A percentile compares a stretch with the other conserved stretches of the same genome.
Evolutionary conservation across 306 rosid genomes (phyloP).

Genomic region (Parietaria judaica): DNA sequence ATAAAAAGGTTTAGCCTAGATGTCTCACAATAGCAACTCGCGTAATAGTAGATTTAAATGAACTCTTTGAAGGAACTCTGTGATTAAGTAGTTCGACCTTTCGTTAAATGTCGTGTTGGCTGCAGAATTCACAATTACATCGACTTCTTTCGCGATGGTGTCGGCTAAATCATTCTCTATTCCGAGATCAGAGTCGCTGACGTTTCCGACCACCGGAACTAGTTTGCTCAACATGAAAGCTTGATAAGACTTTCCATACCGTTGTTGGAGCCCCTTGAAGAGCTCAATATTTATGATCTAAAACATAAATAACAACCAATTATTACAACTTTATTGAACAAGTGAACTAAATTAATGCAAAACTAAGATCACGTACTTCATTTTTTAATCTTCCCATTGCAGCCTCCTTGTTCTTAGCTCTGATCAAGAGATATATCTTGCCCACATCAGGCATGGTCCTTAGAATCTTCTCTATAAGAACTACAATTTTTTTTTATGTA

Average conservation of each 20-base stretch:
- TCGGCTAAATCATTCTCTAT: constrained; percentile 37
- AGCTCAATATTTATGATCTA: constrained; percentile 82
- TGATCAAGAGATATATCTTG: constrained; percentile 72
- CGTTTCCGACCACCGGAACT: constrained; percentile 76
- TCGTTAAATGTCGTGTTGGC: constrained; percentile 93
- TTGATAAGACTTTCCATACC: constrained; percentile 71
- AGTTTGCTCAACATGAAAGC: constrained; percentile 81
- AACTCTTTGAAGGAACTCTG: too few species aligned
- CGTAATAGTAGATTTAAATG: too few species aligned
- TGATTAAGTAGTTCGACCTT: constrained; percentile 33
- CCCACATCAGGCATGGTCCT: constrained; percentile 88
- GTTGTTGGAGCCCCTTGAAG: constrained; percentile 67
- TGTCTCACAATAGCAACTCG: too few species aligned
- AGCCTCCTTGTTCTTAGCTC: constrained; percentile 76
- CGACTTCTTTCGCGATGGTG: constrained; percentile 61
- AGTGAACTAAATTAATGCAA: not conserved
- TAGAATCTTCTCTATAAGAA: constrained; percentile 84
- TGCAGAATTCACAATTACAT: constrained; percentile 84
- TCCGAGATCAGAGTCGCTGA: constrained; percentile 74
- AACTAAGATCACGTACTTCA: constrained; percentile 47
- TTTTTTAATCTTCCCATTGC: constrained; percentile 65
- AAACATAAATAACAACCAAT: not conserved
- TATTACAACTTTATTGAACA: not conserved
- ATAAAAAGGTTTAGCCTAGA: too few species aligned
- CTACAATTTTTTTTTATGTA: constrained; percentile 30